These are phyloP conservation scores for Strigomonas galati DNA, from an alignment of 208 protist genomes.

Conservation along the genomic window DNA sequence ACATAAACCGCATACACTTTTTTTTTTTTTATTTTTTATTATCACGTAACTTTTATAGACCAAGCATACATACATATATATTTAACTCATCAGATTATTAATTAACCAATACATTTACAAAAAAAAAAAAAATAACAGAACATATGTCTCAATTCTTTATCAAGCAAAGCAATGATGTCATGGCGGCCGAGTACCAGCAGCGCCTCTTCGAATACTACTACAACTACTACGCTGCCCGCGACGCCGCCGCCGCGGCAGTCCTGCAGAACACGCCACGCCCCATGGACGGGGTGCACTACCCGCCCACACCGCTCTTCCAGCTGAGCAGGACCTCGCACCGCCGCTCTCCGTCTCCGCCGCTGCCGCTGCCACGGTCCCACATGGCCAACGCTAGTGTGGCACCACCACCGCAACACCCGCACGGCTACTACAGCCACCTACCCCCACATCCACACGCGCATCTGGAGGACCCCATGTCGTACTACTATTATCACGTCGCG, in stretches of 20 bases:
- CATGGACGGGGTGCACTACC: background rate
- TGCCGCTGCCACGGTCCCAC: background rate
- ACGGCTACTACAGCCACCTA: no score
- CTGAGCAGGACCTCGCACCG: background rate
- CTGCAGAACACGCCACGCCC: background rate
- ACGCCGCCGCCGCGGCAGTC: background rate
- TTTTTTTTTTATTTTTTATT: constrained; percentile 10
- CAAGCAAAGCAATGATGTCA: background rate
- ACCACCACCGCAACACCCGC: no score
- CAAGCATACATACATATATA: constrained; percentile 11
- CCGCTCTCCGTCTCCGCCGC: background rate
- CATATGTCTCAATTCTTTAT: background rate
- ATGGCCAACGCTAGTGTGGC: no score
- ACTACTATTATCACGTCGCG: background rate
- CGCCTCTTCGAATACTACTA: background rate
- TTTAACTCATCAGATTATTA: constrained; percentile 10
- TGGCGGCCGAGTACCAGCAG: background rate
- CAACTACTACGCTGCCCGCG: background rate
- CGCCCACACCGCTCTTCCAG: no score
- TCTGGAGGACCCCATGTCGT: background rate
- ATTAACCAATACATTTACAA: constrained; percentile 17
- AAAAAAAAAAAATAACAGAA: constrained; percentile 5
- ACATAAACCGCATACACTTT: background rate
- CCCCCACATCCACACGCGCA: no score
- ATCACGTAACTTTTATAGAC: no score